A percentile compares a stretch with the other conserved stretches of the same genome.
These are phyloP conservation scores for Aspergillus amoenus DNA, from an alignment of 2,329 filamentous ascomycete species.

Conservation along the genomic window DNA sequence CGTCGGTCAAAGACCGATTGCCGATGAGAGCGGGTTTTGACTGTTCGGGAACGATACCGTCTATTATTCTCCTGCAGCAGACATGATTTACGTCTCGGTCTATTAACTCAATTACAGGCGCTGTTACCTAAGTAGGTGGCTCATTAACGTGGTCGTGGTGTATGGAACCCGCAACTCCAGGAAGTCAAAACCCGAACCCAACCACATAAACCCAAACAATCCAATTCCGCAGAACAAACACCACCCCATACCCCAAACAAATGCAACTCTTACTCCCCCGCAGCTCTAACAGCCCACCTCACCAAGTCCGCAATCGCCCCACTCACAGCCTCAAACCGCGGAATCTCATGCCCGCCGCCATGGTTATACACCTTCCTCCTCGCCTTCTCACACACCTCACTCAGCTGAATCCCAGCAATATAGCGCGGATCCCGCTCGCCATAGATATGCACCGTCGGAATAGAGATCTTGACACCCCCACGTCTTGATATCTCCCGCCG, in stretches of 20 bases:
- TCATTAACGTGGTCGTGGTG: no score
- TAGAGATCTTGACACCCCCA: conserved; percentile 23
- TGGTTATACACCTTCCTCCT: conserved; percentile 39
- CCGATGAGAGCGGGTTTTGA: conserved; percentile 2
- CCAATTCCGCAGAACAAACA: neutral
- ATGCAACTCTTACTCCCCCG: neutral
- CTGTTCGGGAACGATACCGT: neutral
- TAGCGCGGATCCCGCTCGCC: conserved; percentile 43
- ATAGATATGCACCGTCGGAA: conserved; percentile 46
- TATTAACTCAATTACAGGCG: no score
- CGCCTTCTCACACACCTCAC: conserved; percentile 32
- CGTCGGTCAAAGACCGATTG: conserved; percentile 11
- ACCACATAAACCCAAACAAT: neutral
- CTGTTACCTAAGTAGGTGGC: no score
- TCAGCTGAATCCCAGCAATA: conserved; percentile 38
- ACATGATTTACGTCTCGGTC: neutral
- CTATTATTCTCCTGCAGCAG: neutral
- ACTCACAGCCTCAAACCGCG: conserved; percentile 32
- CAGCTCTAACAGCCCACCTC: conserved; percentile 27
- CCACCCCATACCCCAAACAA: neutral
- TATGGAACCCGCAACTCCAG: neutral
- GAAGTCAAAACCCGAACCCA: neutral
- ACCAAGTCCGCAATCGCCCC: conserved; percentile 32
- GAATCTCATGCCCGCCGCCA: conserved; percentile 46
- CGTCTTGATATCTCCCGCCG: conserved; percentile 28